Base-by-base conservation (phyloP, 805 yeast species). In the Cyberlindnera euphorbiiphila region DNA sequence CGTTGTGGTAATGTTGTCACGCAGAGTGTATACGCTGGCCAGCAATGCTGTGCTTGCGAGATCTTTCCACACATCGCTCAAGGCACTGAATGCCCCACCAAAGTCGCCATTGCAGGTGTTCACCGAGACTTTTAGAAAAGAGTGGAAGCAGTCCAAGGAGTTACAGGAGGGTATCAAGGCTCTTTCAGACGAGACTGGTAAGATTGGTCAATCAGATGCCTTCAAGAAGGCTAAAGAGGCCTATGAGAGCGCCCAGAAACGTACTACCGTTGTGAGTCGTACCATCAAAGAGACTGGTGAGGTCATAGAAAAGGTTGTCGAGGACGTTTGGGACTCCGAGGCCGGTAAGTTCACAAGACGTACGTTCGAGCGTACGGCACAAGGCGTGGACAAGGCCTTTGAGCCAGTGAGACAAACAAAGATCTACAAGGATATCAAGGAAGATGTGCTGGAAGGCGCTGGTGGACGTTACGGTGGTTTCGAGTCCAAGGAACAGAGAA, bases 291-390 rank as follows among this genome's bases (percentile, higher is more conserved):
- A 84, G 63, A 93, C 98, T 5, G 97, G 97, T n/a, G 86, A 84
- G 53, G 91, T 80, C 26, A 87, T 93, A 24, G 98, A 96, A 37
- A 81, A 74, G 41, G 95, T 80, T 30, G 98, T 96, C 4, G 69
- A 74, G 26, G 82, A 81, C 42, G 96, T 97, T 1, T 93, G 98
- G 98, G 96, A 93, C 44, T 87, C 96, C 1, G 85, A 93, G 17
- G 85, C 91, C 29, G 93, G 95, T 43, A 79, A 81, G 59, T 83
- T 81, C 33, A 89, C 96, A n/a, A 75, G 98, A 54, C 71, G 77
- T 29, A 87, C 88, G 0, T 91, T 87, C n/a, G 74, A 72, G 41
- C 73, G 75, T 36, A 79, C 96, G 4, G 96, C 94, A 2, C 86
- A 85, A 38, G 78, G 72, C 11, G 81, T 91, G n/a, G 93, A 86